Base-by-base conservation (phyloP, 768 basidiomycete genomes). In the Calocybe indica region DNA sequence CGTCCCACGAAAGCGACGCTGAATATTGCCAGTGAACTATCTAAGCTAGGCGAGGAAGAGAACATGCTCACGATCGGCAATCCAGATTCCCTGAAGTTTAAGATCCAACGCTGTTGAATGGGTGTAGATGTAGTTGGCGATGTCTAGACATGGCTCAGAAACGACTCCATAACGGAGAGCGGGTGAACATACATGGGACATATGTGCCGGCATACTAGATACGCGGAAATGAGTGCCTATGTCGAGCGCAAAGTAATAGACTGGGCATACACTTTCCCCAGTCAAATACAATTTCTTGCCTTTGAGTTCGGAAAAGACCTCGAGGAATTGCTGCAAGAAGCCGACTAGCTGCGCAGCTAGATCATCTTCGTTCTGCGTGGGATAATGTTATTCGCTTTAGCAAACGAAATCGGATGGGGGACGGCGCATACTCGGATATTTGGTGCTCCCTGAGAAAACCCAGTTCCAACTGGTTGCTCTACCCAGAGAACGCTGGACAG, bases 391-490 rank as follows among this genome's bases (percentile, higher is more conserved):
- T 37, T 6, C 29, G 13, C 32, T 5, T 14, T n/a, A 0, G 33
- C 9, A 13, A 43, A 1, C 38, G 29, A 33, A 15, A n/a, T 22
- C 0, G 1, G 15, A 15, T 11, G 35, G 22, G 22, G 37, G 49
- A 35, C 37, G 11, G 11, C 7, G 43, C 76, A 52, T 53, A 87
- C 75, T 60, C 70, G 62, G 52, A 82, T 80, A 48, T 81, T 78
- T 0, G 87, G 85, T 10, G 51, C 68, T 12, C 87, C 87, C 50
- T 83, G 83, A 2, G 83, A 83, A 60, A 82, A 89, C 0, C 87
- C 87, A 5, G 86, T 88, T 5, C 87, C 87, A 30, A 89, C 80
- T 3, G 87, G 87, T 53, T 88, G 88, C 52, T 90, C 88, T 8
- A 89, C 77, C 71, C 76, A 90, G 12, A 88, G 65, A 6, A 88